Evolutionary conservation across 352 stramenopile species (phyloP).

Genomic region (Phytophthora citricola): DNA sequence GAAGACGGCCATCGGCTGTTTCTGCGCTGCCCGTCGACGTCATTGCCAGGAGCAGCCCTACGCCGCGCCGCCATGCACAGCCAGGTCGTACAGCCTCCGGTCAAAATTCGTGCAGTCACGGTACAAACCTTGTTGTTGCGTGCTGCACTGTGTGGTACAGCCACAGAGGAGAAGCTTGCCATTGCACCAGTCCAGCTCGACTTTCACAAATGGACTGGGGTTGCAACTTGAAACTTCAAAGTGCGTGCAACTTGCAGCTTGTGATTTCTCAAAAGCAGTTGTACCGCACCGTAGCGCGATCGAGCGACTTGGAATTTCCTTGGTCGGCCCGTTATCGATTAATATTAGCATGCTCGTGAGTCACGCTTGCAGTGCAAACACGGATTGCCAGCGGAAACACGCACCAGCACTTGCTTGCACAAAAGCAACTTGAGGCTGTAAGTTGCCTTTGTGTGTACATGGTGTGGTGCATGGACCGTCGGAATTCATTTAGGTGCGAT

Average conservation of each 20-base stretch:
- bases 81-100: constrained; percentile 1
- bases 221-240: too few relatives aligned
- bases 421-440: neutral
- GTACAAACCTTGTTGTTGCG: neutral
- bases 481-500: constrained; percentile 4
- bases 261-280: too few relatives aligned
- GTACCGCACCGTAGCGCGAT: too few relatives aligned
- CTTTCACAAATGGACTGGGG: too few relatives aligned
- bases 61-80: constrained; percentile 10
- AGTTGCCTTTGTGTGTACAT: constrained; percentile 8
- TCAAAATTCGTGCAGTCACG: constrained; percentile 11
- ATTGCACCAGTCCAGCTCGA: too few relatives aligned
- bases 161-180: too few relatives aligned
- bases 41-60: constrained; percentile 17
- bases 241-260: too few relatives aligned
- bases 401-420: neutral
- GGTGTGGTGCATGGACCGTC: constrained; percentile 16
- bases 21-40: constrained; percentile 32
- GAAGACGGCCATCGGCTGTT: constrained; percentile 24
- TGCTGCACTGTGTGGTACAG: neutral
- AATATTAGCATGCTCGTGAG: too few relatives aligned
- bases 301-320: too few relatives aligned
- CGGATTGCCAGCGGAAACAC: too few relatives aligned
- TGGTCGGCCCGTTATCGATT: too few relatives aligned
- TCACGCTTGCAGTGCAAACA: too few relatives aligned